Evolutionary conservation across 441 rosid species (phyloP), one percentile per base, ranked within the genome.

Genomic region (Bruguiera hainesii): DNA sequence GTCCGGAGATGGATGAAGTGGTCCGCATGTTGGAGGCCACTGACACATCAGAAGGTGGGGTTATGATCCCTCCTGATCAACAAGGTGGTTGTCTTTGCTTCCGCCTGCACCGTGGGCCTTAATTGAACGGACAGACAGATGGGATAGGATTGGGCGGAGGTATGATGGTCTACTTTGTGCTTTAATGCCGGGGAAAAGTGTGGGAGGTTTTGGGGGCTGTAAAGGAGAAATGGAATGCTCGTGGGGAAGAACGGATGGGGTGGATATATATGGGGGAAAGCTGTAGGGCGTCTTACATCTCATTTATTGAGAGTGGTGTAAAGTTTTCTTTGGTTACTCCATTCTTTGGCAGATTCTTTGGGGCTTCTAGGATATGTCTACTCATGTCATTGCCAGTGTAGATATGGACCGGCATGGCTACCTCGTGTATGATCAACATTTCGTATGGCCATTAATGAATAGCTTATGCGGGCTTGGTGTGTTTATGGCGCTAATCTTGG

Each of bases 1-100:
- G 71, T n/a, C 71, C 59, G 4, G 65, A 60, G 5, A 68, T 68
- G 71, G 65, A 60, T 20, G 50, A 68, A 13, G 66, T 69, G 0
- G 66, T 35, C 7, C 19, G 52, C 3, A 69, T 61, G 53, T 61
- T 69, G 65, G 66, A 69, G 52, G 61, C 61, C 25, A 68, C 60
- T 5, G 33, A 60, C 60, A 56, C 60, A 56, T 56, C 60, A 53
- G 21, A 53, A 21, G 28, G 57, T n/a, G 57, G 57, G 21, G 25
- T 4, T 25, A 53, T 53, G 28, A 56, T 56, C 33, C 60, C 35
- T 28, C 33, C 30, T 26, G 60, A 56, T 28, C 60, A 28, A 3
- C 60, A 56, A 6, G n/a, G 35, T 56, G 35, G 60, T 28, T 57
- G 60, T 28, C 33, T 57, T 25, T 57, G 60, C 35, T 28, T 57